Conservation (phyloP, 108 stramenopile genomes). For the Skeletonema marinoi region DNA sequence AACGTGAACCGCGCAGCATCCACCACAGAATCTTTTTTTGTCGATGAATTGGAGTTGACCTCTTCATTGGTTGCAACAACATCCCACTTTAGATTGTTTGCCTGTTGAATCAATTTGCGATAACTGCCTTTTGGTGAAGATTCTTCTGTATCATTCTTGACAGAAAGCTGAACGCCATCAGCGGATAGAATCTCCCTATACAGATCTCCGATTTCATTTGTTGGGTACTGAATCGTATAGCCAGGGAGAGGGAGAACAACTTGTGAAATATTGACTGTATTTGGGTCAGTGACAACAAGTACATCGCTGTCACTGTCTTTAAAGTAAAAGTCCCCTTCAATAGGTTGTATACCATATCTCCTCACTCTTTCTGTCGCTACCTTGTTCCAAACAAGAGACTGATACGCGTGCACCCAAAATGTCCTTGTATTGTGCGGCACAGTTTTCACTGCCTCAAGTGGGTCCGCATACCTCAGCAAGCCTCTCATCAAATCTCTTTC, state of each 20-base stretch:
- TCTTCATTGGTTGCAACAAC: conserved; percentile 4
- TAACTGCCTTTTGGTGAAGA: conserved; percentile 83
- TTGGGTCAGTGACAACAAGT: conserved; percentile 22
- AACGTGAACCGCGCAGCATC: conserved; percentile 50
- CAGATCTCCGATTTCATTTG: conserved; percentile 65
- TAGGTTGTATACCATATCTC: conserved; percentile 50
- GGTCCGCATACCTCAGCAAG: conserved; percentile 63
- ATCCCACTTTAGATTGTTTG: conserved; percentile 42
- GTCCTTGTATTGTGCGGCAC: conserved; percentile 59
- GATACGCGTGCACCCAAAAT: conserved; percentile 80
- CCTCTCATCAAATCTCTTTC: conserved; percentile 76
- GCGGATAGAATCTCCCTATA: conserved; percentile 51
- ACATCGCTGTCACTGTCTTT: conserved; percentile 20
- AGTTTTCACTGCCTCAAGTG: conserved; percentile 68
- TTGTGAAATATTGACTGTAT: conserved; percentile 43
- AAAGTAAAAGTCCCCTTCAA: conserved; percentile 70
- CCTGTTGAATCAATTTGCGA: conserved; percentile 57
- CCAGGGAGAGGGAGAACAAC: conserved; percentile 84
- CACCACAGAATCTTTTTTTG: conserved; percentile 18
- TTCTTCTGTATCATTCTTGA: conserved; percentile 53
- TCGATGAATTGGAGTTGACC: not conserved
- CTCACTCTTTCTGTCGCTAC: conserved; percentile 52
- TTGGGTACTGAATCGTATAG: conserved; percentile 63
- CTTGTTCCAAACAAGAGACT: conserved; percentile 39
- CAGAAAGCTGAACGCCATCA: conserved; percentile 60